Evolutionary conservation across 140 eudicot species (phyloP), one percentile per base, ranked within the genome.

Genomic region (Ambrosia hybrid): DNA sequence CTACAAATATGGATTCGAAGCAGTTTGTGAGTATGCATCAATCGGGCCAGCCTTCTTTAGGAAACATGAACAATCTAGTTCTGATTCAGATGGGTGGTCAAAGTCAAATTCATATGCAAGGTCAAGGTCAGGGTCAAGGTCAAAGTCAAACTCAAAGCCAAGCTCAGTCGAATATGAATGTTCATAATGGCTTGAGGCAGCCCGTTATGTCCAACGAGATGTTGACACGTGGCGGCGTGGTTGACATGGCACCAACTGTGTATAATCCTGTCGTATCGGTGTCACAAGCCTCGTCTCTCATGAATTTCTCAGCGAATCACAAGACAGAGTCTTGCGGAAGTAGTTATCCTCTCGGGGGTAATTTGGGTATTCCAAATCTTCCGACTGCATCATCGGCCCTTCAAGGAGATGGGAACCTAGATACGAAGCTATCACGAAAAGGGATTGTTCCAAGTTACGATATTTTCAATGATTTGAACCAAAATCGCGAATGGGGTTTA

Each of bases 1-100:
- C 98, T 1, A 89, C 98, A 36, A 87, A 83, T 61, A 92, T 92
- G 93, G 96, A 87, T 33, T 84, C 93, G 33, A 92, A 92, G 77
- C 92, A 92, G 41, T 87, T 92, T 39, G 89, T 83, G 21, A 81
- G 60, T 70, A 82, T 92, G 85, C 83, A 90, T 73, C 94, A 79
- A 53, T 67, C 83, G 0, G 65, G 70, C 6, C 83, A 79, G 45
- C 83, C 85, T 64, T 72, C 95, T 12, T 70, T 80, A 17, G 91
- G 84, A n/a, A 76, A 78, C 73, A 49, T 86, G 78, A 82, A 81
- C 66, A 74, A 84, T 79, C 89, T 84, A 61, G 83, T 78, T 58
- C 36, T 83, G 38, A 51, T 83, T 53, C 98, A 68, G 16, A 85
- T 85, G 98, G 73, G 83, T 78, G 83, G 83, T 79, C 83, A 79